Conservation (phyloP, 495 filamentous ascomycete genomes). For the Margaritispora aquatica region DNA sequence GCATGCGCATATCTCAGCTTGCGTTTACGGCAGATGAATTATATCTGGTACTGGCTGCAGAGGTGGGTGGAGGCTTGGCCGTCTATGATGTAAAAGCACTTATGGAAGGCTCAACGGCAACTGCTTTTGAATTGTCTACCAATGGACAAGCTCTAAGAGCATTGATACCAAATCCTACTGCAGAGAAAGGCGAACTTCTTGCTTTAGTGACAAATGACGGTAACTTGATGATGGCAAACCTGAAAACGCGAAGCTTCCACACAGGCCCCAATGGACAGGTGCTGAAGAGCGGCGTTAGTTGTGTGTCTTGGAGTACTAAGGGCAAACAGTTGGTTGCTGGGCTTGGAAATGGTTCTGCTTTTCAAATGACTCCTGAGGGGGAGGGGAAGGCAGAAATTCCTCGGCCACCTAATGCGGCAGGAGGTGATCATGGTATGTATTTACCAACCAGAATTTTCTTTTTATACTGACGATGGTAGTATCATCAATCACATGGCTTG, state of each 20-base stretch:
- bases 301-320: conserved; percentile 83
- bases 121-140: conserved; percentile 66
- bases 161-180: conserved; percentile 74
- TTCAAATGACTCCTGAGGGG: conserved; percentile 79
- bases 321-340: conserved; percentile 93
- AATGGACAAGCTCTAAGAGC: conserved; percentile 67
- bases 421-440: conserved; percentile 60
- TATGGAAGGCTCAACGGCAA: conserved; percentile 55
- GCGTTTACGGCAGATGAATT: conserved; percentile 82
- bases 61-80: conserved; percentile 74
- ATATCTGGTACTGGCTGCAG: conserved; percentile 76
- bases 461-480: conserved; percentile 41
- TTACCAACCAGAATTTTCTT: not conserved
- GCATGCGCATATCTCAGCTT: conserved; percentile 76
- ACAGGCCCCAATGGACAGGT: conserved; percentile 55
- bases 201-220: conserved; percentile 76
- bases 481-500: conserved; percentile 82
- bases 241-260: conserved; percentile 54
- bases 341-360: conserved; percentile 70
- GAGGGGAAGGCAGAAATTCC: conserved; percentile 70
- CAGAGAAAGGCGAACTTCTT: conserved; percentile 55
- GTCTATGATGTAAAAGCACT: conserved; percentile 71
- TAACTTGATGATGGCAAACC: conserved; percentile 74
- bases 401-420: conserved; percentile 60
- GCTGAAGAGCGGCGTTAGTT: conserved; percentile 70